Evolutionary conservation across 2,329 filamentous ascomycete genomes (phyloP), one percentile per base, ranked within the genome.

Genomic region (Talaromyces sp.): DNA sequence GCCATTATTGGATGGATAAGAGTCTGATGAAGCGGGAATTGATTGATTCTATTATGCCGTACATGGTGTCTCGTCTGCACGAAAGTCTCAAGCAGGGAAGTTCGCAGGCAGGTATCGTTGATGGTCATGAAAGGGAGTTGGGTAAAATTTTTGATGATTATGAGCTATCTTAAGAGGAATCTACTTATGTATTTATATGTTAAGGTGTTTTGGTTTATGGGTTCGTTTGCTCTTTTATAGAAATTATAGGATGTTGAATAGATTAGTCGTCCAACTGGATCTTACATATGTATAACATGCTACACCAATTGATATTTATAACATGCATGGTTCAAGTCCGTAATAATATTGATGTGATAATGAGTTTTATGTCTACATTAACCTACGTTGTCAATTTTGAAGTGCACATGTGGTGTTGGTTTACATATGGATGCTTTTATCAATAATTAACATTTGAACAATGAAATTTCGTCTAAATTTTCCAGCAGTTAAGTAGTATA

Each of bases 1-100:
- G 62, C 6, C 65, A 67, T 36, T 67, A 66, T 55, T 67, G 65
- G 65, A 51, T 51, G 11, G 56, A 59, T 25, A 67, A 67, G 55
- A 27, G 10, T 4, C 56, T 60, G 15, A 53, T 65, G 25, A 39
- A 60, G 17, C 42, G 47, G 13, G 58, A 57, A 11, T 61, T 63
- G 17, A 57, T 60, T 6, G 60, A 66, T 56, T 60, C 59, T 10
- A 22, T 66, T 17, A 53, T 65, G 58, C 59, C 39, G 1, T 65
- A 62, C 27, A 60, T 67, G n/a, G 52, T 66, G 30, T 53, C 59
- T 22, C 57, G 58, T 28, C 30, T 67, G n/a, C 65, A 66, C 54
- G 55, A 47, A 25, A 56, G 54, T 39, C 54, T 56, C 9, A 42
- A 3, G 10, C 32, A 56, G 25, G 32, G 54, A 7, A 42, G 33